Evolutionary conservation across 495 filamentous ascomycete genomes (phyloP).

Genomic region (Podospora bellae-mahoneyi): DNA sequence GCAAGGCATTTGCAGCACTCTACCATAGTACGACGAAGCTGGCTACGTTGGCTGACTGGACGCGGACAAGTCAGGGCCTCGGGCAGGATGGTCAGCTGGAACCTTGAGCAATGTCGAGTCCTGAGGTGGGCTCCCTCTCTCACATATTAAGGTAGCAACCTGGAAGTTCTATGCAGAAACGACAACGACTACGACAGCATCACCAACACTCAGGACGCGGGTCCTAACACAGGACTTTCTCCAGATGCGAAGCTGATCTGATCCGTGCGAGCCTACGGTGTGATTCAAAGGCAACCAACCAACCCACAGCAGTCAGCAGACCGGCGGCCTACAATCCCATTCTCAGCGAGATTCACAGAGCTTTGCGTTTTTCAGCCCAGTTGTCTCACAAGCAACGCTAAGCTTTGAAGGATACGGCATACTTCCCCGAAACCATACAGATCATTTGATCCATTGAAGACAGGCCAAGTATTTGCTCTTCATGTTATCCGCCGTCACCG

Average conservation of each 20-base stretch:
- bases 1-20: background rate
- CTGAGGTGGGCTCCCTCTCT: background rate
- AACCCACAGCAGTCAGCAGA: background rate
- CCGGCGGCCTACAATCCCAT: background rate
- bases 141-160: constrained; percentile 1
- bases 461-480: background rate
- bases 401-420: background rate
- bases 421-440: background rate
- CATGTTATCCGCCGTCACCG: constrained; percentile 1
- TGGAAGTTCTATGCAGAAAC: constrained; percentile 4
- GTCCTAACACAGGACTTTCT: background rate
- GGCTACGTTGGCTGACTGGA: background rate
- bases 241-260: background rate
- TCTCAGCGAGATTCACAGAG: background rate
- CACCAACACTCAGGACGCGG: background rate
- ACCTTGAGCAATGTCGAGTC: background rate
- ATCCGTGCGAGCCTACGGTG: background rate
- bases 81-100: background rate
- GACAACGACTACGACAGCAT: background rate
- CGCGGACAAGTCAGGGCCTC: background rate
- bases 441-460: background rate
- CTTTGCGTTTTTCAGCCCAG: background rate
- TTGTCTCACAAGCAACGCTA: background rate
- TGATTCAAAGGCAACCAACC: background rate
- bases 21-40: background rate